Conservation (phyloP, 768 basidiomycete species). For the Collybia sordida region DNA sequence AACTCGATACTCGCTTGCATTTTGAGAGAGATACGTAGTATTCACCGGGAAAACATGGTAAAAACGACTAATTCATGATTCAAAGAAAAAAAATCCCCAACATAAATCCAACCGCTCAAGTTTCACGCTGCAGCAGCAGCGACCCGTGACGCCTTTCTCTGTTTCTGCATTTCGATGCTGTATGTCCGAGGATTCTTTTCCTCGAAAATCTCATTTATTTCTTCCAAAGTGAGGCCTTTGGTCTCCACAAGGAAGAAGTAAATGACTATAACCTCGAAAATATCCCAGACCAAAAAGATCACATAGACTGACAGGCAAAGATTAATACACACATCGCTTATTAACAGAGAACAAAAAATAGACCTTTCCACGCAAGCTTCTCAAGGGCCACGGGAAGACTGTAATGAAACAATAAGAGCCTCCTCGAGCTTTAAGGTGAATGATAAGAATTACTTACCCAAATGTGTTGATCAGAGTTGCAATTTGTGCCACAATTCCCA, state of each 20-base stretch:
- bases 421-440: neutral
- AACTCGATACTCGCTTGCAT: too few species aligned
- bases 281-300: conserved; percentile 49
- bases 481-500: conserved; percentile 42
- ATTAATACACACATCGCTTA: conserved; percentile 4
- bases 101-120: neutral
- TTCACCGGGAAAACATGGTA: too few species aligned
- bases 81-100: too few species aligned
- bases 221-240: conserved; percentile 48
- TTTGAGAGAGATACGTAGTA: too few species aligned
- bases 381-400: conserved; percentile 48
- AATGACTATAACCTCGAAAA: conserved; percentile 44
- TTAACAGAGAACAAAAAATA: conserved; percentile 5
- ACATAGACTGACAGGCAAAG: conserved; percentile 37
- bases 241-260: conserved; percentile 54
- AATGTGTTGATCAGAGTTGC: conserved; percentile 50
- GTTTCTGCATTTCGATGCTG: conserved; percentile 20
- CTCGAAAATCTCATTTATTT: conserved; percentile 47
- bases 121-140: neutral
- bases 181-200: conserved; percentile 41
- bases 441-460: conserved; percentile 27
- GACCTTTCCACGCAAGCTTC: conserved; percentile 47
- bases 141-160: conserved; percentile 1
- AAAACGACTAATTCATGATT: too few species aligned
- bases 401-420: neutral